phyloP scores from a whole-genome alignment of 805 yeast genomes.

The Saccharomycopsis guyanensis region DNA sequence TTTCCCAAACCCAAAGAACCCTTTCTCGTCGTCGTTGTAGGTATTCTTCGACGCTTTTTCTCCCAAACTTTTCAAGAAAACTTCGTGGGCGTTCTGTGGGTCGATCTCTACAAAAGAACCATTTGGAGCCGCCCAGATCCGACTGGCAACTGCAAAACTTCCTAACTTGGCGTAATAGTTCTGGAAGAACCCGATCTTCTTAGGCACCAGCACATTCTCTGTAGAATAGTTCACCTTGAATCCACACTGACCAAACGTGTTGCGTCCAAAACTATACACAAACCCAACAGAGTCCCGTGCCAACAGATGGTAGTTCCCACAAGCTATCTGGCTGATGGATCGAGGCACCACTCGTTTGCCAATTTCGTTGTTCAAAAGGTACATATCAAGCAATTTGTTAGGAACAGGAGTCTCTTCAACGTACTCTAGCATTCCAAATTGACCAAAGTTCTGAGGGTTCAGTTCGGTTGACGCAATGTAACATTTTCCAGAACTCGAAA shows the following conservation, averaged over 20 bases:
- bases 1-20: conserved; percentile 65
- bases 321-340: conserved; percentile 49
- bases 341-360: conserved; percentile 29
- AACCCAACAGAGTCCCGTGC: conserved; percentile 61
- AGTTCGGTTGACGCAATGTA: conserved; percentile 56
- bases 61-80: conserved; percentile 25
- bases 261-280: conserved; percentile 83
- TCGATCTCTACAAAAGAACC: conserved; percentile 46
- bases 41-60: conserved; percentile 20
- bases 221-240: conserved; percentile 56
- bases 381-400: conserved; percentile 45
- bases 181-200: conserved; percentile 35
- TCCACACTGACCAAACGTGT: conserved; percentile 80
- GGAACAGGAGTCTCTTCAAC: conserved; percentile 60
- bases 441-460: conserved; percentile 52
- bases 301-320: conserved; percentile 68
- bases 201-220: conserved; percentile 67
- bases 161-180: conserved; percentile 33
- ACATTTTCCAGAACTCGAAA: conserved; percentile 53
- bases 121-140: conserved; percentile 64
- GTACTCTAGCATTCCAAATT: conserved; percentile 70
- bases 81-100: conserved; percentile 26
- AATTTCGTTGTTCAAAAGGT: conserved; percentile 44
- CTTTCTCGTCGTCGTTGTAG: conserved; percentile 23
- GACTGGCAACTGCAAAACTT: conserved; percentile 39